Base-by-base conservation (phyloP, 108 stramenopile species). In the Aurantiochytrium sp. region DNA sequence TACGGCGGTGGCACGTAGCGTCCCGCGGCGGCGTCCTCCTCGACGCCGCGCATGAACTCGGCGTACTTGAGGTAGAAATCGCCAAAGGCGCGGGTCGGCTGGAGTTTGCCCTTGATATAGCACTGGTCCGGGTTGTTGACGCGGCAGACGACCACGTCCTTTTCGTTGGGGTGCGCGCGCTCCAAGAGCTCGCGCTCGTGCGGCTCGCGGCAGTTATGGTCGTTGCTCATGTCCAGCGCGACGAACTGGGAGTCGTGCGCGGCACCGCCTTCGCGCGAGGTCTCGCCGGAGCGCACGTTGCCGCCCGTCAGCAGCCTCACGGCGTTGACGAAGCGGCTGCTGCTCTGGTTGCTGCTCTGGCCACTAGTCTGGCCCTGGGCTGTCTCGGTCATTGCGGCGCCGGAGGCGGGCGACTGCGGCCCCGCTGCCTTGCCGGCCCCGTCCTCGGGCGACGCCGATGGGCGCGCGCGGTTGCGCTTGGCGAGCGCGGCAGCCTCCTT, bases 11-110 rank as follows among this genome's bases (percentile, higher is more conserved):
- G 53, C 3, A 93, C 30, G 55, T 92, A 90, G 42, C 93, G 48
- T 27, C 93, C 93, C 50, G 90, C 89, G n/a, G 90, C 85, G 32
- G 87, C 91, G 42, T 89, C 87, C 15, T 68, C 55, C 36, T 55
- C 48, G 30, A 88, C 88, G 87, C 85, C 27, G 41, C 92, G 92
- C 53, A 93, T 94, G 90, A 94, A 94, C 90, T 94, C 93, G 4
- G 92, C 52, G 54, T 91, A 91, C 89, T 94, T 94, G 31, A 94
- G 85, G 89, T 93, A 94, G 17, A 92, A 90, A 89, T 94, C 93
- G 12, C 93, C 93, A 34, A 94, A 55, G 3, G 90, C 69, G 1
- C 93, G 89, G 4, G 93, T 94, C 27, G 92, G 92, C 90, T 93
- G 92, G 39, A 94, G 87, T 17, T 90, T 50, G 42, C 93, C 93